Conservation (phyloP, 805 yeast genomes). For the Lachancea sp. region DNA sequence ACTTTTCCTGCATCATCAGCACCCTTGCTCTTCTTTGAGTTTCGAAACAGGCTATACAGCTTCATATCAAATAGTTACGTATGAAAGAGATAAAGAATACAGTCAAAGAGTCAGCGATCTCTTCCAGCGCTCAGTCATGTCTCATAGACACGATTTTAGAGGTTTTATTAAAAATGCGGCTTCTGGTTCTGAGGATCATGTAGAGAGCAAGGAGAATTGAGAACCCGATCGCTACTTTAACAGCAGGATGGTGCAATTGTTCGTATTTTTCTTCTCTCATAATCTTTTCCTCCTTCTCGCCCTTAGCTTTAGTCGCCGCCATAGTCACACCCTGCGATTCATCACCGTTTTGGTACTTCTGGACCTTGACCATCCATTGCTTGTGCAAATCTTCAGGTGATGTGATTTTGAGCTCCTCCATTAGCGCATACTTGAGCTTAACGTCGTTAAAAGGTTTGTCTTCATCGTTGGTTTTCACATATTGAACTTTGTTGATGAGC, state of each 20-base stretch:
- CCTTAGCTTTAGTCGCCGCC: constrained; percentile 5
- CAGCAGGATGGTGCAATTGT: constrained; percentile 19
- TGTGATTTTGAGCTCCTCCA: constrained; percentile 24
- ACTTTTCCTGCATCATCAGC: no score
- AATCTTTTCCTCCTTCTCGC: constrained; percentile 13
- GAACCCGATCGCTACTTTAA: constrained; percentile 16
- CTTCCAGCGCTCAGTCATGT: constrained; percentile 16
- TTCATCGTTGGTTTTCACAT: constrained; percentile 38
- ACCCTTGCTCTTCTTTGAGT: no score
- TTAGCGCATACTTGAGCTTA: constrained; percentile 33
- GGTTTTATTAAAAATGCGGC: constrained; percentile 12
- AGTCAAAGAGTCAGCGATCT: no score
- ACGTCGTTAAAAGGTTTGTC: constrained; percentile 43
- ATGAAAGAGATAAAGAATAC: no score
- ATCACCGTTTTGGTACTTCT: constrained; percentile 27
- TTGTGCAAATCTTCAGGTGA: constrained; percentile 17
- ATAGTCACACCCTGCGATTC: constrained; percentile 22
- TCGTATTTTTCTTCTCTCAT: constrained; percentile 16
- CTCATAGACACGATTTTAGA: constrained; percentile 24
- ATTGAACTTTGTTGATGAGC: constrained; percentile 54
- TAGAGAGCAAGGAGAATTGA: constrained; percentile 12
- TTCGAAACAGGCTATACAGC: no score
- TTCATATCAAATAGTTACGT: no score
- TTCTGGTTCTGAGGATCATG: constrained; percentile 13
- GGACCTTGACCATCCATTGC: constrained; percentile 20